phyloP scores from a whole-genome alignment of 805 yeast species.

The Brettanomyces anomalus region DNA sequence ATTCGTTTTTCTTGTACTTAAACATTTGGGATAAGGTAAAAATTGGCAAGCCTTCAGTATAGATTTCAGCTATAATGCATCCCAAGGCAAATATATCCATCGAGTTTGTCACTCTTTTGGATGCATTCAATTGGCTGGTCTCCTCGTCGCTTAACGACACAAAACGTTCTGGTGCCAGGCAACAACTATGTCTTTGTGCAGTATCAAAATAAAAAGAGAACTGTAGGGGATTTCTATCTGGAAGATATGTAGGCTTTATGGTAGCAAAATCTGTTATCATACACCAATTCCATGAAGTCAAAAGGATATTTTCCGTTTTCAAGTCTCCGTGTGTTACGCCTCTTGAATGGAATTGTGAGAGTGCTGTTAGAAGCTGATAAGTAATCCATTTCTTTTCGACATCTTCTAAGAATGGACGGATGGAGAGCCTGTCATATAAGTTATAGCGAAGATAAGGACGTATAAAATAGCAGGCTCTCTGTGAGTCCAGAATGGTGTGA shows the following conservation, averaged over 20 bases:
- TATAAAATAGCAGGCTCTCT: constrained; percentile 82
- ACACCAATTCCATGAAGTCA: constrained; percentile 86
- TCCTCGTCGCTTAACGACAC: constrained; percentile 21
- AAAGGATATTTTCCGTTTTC: constrained; percentile 80
- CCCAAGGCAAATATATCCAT: constrained; percentile 84
- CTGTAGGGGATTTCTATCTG: constrained; percentile 89
- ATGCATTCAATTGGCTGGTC: constrained; percentile 2
- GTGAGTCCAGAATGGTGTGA: constrained; percentile 71
- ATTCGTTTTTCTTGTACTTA: constrained; percentile 66
- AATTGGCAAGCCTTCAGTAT: constrained; percentile 76
- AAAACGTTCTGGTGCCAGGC: constrained; percentile 92
- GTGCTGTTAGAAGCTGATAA: constrained; percentile 64
- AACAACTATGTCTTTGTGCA: constrained; percentile 77
- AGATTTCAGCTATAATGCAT: constrained; percentile 86
- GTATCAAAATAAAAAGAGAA: constrained; percentile 90
- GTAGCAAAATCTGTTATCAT: constrained; percentile 75
- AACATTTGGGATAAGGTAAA: constrained; percentile 83
- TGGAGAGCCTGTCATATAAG: constrained; percentile 77
- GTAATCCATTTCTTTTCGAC: constrained; percentile 79
- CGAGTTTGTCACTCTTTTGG: constrained; percentile 36
- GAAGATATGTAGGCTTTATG: constrained; percentile 75
- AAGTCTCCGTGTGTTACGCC: constrained; percentile 81
- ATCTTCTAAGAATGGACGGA: constrained; percentile 77
- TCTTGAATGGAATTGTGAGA: constrained; percentile 53
- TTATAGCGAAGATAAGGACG: constrained; percentile 75